These are phyloP conservation scores for Sphaerulina musiva DNA, from an alignment of 2,329 filamentous ascomycete species.

Conservation along the genomic window DNA sequence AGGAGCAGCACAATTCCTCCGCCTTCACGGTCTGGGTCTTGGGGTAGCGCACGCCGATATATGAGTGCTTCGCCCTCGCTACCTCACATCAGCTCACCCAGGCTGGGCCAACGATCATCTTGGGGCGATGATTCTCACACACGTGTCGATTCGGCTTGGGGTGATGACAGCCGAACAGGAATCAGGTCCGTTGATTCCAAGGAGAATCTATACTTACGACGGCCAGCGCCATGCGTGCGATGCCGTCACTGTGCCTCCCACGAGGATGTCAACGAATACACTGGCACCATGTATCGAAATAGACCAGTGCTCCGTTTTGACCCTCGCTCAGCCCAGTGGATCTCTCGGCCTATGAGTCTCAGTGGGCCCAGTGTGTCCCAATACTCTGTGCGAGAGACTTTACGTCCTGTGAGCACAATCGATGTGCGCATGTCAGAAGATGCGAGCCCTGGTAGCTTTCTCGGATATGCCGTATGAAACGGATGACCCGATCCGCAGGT, in stretches of 20 bases:
- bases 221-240: not conserved
- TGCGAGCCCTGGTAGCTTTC: not conserved
- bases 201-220: conserved; percentile 2
- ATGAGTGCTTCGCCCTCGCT: conserved; percentile 1
- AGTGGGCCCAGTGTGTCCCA: conserved; percentile 4
- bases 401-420: conserved; percentile 5
- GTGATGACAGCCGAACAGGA: conserved; percentile 2
- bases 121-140: conserved; percentile 7
- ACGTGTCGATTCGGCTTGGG: conserved; percentile 7
- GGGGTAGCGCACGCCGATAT: conserved; percentile 4
- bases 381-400: conserved; percentile 4
- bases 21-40: conserved; percentile 3
- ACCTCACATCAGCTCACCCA: not conserved
- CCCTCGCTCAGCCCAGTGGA: not conserved
- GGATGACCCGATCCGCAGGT: not conserved
- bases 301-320: conserved; percentile 7
- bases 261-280: conserved; percentile 1
- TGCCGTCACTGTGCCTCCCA: conserved; percentile 2
- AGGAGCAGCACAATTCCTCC: conserved; percentile 9
- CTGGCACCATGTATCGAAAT: not conserved
- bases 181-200: not conserved
- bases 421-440: conserved; percentile 3
- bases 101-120: not conserved
- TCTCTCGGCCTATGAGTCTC: conserved; percentile 1
- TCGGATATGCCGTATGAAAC: not conserved